Percentiles rank a stretch among this genome's conserved stretches.
Evolutionary conservation across 2,329 filamentous ascomycete genomes (phyloP).

Genomic region (Clarireedia paspali): DNA sequence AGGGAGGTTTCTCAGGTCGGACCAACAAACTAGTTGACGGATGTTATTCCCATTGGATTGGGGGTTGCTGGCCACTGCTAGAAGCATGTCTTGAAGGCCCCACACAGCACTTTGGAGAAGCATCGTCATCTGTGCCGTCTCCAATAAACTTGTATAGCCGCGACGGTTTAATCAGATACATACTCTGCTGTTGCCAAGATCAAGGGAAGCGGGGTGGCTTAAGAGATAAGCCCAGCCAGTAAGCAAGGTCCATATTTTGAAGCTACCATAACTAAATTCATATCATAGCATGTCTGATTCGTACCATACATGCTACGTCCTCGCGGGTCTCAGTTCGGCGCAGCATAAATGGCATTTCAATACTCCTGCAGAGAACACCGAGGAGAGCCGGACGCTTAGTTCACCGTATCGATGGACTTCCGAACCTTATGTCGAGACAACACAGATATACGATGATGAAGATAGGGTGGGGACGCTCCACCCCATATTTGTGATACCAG

Average conservation of each 20-base stretch:
- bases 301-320: constrained; percentile 89
- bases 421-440: constrained; percentile 39
- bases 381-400: constrained; percentile 25
- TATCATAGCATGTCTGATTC: constrained; percentile 62
- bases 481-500: constrained; percentile 79
- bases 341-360: constrained; percentile 58
- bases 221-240: constrained; percentile 90
- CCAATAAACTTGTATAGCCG: constrained; percentile 61
- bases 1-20: constrained; percentile 86
- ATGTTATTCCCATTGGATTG: constrained; percentile 97
- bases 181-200: constrained; percentile 81
- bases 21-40: constrained; percentile 98
- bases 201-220: constrained; percentile 65
- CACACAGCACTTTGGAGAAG: neutral
- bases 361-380: constrained; percentile 28
- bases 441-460: constrained; percentile 59
- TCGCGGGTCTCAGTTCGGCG: constrained; percentile 75
- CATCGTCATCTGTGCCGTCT: constrained; percentile 12
- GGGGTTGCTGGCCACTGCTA: constrained; percentile 86
- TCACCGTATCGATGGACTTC: constrained; percentile 34
- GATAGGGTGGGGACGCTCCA: constrained; percentile 67
- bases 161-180: constrained; percentile 80
- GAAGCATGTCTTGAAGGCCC: constrained; percentile 63
- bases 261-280: constrained; percentile 14
- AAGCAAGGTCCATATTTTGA: constrained; percentile 34